These are phyloP conservation scores for Plasmodium adleri DNA, from an alignment of 169 alveolate genomes.

Conservation along the genomic window DNA sequence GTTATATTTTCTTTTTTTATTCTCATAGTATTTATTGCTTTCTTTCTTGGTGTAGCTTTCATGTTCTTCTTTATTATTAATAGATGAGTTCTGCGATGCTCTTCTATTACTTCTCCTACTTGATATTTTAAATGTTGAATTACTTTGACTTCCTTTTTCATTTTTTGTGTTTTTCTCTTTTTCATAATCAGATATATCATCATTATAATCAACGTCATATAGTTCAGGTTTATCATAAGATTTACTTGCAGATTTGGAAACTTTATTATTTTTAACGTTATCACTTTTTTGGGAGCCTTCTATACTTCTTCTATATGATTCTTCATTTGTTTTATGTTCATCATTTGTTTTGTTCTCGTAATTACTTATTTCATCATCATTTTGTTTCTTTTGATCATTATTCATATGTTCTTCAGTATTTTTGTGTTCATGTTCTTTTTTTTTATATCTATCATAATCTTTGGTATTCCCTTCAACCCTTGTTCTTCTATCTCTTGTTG, in stretches of 20 bases:
- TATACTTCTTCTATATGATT: background rate
- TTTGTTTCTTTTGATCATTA: conserved; percentile 5
- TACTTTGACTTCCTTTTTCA: conserved; percentile 2
- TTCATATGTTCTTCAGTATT: background rate
- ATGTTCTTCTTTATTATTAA: background rate
- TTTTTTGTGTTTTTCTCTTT: background rate
- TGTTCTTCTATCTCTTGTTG: conserved; percentile 10
- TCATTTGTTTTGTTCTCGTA: conserved; percentile 6
- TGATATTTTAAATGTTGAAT: background rate
- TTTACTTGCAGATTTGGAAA: too few relatives aligned
- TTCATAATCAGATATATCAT: background rate
- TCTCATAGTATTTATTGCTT: conserved; percentile 22
- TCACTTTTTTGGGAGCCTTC: too few relatives aligned
- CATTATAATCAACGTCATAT: too few relatives aligned
- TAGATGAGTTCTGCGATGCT: background rate
- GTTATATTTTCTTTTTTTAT: conserved; percentile 46
- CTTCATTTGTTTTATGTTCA: conserved; percentile 16
- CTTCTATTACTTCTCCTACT: conserved; percentile 1
- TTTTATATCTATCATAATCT: conserved; percentile 9
- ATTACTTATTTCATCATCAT: conserved; percentile 12
- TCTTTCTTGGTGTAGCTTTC: conserved; percentile 2
- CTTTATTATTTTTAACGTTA: too few relatives aligned
- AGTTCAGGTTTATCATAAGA: too few relatives aligned
- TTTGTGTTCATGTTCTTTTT: conserved; percentile 4
- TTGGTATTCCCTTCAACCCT: background rate